phyloP scores from a whole-genome alignment of 495 filamentous ascomycete genomes.

The Platismatia glauca region DNA sequence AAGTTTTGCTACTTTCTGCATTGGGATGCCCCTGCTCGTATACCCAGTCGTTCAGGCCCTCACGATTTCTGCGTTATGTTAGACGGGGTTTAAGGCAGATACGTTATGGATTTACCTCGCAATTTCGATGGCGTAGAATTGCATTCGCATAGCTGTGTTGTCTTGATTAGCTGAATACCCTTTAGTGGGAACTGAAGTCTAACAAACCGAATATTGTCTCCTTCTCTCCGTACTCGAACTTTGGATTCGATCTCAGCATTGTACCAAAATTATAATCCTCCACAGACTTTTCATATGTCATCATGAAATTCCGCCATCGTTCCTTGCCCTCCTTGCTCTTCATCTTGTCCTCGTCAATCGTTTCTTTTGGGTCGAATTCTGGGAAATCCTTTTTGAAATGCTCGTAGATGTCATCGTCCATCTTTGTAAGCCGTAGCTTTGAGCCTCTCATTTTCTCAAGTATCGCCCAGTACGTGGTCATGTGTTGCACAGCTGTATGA shows the following conservation, averaged over 20 bases:
- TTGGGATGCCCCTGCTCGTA: conserved; percentile 62
- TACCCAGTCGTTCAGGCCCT: conserved; percentile 92
- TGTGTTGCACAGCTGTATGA: conserved; percentile 72
- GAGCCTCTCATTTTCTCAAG: conserved; percentile 84
- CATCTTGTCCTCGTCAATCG: conserved; percentile 88
- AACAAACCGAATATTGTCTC: conserved; percentile 80
- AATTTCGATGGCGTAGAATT: conserved; percentile 97
- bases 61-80: conserved; percentile 54
- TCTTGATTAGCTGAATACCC: not conserved
- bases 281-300: conserved; percentile 82
- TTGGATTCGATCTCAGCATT: conserved; percentile 70
- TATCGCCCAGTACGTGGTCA: conserved; percentile 93
- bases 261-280: conserved; percentile 97
- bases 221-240: conserved; percentile 75
- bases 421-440: conserved; percentile 75
- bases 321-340: conserved; percentile 97
- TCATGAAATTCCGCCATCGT: conserved; percentile 91
- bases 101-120: conserved; percentile 48
- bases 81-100: conserved; percentile 4
- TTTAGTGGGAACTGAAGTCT: not conserved
- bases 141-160: conserved; percentile 60
- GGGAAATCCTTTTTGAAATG: conserved; percentile 83
- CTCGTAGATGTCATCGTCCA: conserved; percentile 88
- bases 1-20: conserved; percentile 24
- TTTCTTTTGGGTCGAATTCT: conserved; percentile 72